Evolutionary conservation across 257 asterid genomes (phyloP).

Genomic region (Penstemon newberryi): DNA sequence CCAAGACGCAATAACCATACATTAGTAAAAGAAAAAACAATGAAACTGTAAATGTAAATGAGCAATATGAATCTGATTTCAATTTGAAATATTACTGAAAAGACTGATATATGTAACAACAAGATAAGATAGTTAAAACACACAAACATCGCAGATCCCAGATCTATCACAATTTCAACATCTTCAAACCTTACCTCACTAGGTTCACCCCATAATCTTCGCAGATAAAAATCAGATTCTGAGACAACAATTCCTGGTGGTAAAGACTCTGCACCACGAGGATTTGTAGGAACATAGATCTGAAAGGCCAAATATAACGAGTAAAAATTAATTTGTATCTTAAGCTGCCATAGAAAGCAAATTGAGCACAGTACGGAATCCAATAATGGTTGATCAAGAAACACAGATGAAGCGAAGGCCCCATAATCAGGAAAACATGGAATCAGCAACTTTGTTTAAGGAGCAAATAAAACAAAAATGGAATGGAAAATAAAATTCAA

Average conservation of each 20-base stretch:
- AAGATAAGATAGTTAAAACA: slow-evolving; percentile 2
- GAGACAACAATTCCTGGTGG: slow-evolving; percentile 97
- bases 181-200: slow-evolving; percentile 59
- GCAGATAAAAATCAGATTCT: slow-evolving; percentile 79
- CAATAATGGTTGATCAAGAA: slow-evolving; percentile 12
- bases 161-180: slow-evolving; percentile 18
- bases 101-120: slow-evolving; percentile 2
- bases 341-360: slow-evolving; percentile 18
- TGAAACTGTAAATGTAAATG: slow-evolving; percentile 11
- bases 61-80: slow-evolving; percentile 12
- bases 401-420: background rate
- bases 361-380: slow-evolving; percentile 5
- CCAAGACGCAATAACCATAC: background rate
- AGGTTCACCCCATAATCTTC: slow-evolving; percentile 99
- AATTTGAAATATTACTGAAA: background rate
- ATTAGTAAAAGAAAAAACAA: background rate
- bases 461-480: background rate
- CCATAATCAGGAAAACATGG: background rate
- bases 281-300: slow-evolving; percentile 93
- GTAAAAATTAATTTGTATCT: background rate
- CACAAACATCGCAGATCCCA: slow-evolving; percentile 3
- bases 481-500: background rate
- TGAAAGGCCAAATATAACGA: slow-evolving; percentile 29
- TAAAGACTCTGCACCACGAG: slow-evolving; percentile 97
- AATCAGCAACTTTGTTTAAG: background rate